A percentile compares a stretch with the other conserved stretches of the same genome.
Evolutionary conservation across 345 rosid species (phyloP).

Genomic region (Rhizophora mangle): DNA sequence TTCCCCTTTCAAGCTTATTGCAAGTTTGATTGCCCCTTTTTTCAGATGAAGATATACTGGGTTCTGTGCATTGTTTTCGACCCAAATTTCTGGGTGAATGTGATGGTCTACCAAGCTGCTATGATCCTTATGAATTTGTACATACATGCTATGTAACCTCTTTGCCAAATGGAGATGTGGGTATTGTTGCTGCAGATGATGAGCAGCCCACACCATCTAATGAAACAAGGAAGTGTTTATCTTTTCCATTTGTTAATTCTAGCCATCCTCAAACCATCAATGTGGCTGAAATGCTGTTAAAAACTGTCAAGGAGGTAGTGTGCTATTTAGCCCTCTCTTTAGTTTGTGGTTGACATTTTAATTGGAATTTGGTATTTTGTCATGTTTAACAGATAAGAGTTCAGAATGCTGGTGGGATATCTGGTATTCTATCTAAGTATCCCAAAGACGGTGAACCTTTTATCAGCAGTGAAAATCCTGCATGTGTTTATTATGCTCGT

Average conservation of each 20-base stretch:
- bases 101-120: constrained; percentile 55
- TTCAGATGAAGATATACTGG: constrained; percentile 76
- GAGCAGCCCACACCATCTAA: constrained; percentile 34
- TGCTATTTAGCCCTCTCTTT: constrained; percentile 8
- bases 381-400: constrained; percentile 50
- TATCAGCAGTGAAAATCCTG: constrained; percentile 31
- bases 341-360: constrained; percentile 10
- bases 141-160: constrained; percentile 61
- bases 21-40: constrained; percentile 17
- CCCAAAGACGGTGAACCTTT: constrained; percentile 25
- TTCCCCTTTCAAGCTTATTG: constrained; percentile 2
- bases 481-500: constrained; percentile 62
- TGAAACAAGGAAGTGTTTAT: constrained; percentile 53
- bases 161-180: constrained; percentile 36
- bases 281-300: constrained; percentile 46
- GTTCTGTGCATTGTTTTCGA: constrained; percentile 68
- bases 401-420: constrained; percentile 28
- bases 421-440: constrained; percentile 25
- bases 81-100: constrained; percentile 53
- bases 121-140: constrained; percentile 53
- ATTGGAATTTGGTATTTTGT: constrained; percentile 14
- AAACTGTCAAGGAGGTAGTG: constrained; percentile 64
- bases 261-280: constrained; percentile 46
- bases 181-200: constrained; percentile 37
- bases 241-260: constrained; percentile 66